Conservation (phyloP, 768 basidiomycete genomes). For the Boletellus sp. region DNA sequence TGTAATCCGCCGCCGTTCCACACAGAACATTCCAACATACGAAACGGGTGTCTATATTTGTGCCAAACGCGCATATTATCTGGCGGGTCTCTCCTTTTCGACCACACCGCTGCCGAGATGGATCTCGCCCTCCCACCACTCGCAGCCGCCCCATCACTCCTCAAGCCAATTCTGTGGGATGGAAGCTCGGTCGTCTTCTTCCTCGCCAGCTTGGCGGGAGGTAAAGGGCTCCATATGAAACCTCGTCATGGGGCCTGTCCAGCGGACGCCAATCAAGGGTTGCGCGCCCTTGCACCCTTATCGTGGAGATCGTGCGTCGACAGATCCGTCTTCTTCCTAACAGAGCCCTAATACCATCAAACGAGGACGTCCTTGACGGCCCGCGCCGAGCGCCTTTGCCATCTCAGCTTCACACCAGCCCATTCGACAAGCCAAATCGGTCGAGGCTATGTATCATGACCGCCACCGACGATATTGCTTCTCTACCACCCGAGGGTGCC, state of each 20-base stretch:
- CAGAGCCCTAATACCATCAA: slow-evolving; percentile 2
- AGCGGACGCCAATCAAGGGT: slow-evolving; percentile 4
- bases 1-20: slow-evolving; percentile 21
- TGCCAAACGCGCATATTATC: slow-evolving; percentile 15
- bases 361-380: slow-evolving; percentile 1
- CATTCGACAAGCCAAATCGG: slow-evolving; percentile 6
- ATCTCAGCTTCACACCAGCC: slow-evolving; percentile 1
- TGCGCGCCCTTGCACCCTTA: slow-evolving; percentile 9
- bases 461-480: slow-evolving; percentile 1
- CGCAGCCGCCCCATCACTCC: background rate
- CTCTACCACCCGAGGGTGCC: slow-evolving; percentile 3
- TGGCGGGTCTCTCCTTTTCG: slow-evolving; percentile 1
- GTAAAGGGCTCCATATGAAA: slow-evolving; percentile 7
- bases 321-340: background rate
- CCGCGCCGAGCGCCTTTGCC: background rate
- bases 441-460: slow-evolving; percentile 18
- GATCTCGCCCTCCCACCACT: too few relatives aligned
- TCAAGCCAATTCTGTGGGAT: slow-evolving; percentile 2
- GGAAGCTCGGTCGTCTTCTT: background rate
- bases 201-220: background rate
- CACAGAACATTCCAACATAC: slow-evolving; percentile 22
- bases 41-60: slow-evolving; percentile 14
- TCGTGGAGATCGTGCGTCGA: slow-evolving; percentile 6
- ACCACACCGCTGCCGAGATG: too few relatives aligned
- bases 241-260: background rate